phyloP scores from a whole-genome alignment of 352 stramenopile genomes.

The Phytopythium delawarense region DNA sequence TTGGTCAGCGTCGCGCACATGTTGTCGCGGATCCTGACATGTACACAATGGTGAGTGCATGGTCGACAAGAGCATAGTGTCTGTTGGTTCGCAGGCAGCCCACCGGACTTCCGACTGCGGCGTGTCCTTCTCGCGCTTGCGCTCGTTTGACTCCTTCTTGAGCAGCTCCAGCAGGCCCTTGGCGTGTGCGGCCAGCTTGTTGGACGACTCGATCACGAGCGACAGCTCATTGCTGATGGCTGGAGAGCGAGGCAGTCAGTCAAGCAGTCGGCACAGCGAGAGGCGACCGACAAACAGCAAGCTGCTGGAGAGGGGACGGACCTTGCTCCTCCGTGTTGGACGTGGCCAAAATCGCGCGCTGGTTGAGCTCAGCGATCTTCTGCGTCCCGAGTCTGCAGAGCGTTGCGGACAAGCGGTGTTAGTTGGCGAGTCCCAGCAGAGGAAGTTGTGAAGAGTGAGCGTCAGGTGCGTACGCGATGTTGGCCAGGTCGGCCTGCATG shows the following conservation, averaged over 20 bases:
- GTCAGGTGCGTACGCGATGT: conserved; percentile 56
- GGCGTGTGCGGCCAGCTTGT: conserved; percentile 88
- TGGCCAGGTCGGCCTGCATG: conserved; percentile 92
- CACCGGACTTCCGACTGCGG: conserved; percentile 66
- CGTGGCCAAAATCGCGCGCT: conserved; percentile 92
- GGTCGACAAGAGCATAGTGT: no score
- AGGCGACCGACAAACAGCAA: not conserved
- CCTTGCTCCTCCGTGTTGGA: conserved; percentile 90
- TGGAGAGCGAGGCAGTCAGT: conserved; percentile 5
- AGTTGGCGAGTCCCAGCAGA: not conserved
- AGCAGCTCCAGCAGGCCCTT: conserved; percentile 87
- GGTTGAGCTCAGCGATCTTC: conserved; percentile 91
- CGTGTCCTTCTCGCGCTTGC: conserved; percentile 89
- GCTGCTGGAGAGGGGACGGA: conserved; percentile 6
- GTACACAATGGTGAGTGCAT: no score
- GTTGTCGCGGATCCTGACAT: conserved; percentile 95
- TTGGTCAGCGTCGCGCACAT: conserved; percentile 96
- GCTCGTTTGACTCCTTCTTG: conserved; percentile 94
- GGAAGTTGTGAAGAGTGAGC: not conserved
- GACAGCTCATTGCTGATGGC: conserved; percentile 90
- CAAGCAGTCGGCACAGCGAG: not conserved
- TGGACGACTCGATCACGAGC: conserved; percentile 90
- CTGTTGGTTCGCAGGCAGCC: not conserved
- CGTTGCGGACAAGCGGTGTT: not conserved
- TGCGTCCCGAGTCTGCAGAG: conserved; percentile 74